phyloP scores from a whole-genome alignment of 163 green algal genomes.

The Chlamydomonas reinhardtii region DNA sequence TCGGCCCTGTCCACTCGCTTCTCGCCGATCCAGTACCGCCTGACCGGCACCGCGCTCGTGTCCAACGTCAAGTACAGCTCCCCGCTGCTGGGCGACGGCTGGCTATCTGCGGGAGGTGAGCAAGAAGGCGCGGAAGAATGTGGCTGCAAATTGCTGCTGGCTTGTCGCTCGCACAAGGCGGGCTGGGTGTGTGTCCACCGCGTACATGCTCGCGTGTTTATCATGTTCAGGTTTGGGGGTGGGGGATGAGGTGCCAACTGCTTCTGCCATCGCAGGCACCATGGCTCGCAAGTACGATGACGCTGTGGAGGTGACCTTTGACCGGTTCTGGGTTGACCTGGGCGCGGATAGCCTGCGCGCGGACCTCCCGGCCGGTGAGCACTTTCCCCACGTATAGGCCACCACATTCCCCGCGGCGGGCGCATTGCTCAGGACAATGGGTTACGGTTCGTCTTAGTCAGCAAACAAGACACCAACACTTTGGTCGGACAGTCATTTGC shows the following conservation, averaged over 20 bases:
- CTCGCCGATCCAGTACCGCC: conserved; percentile 54
- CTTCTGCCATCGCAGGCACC: conserved; percentile 9
- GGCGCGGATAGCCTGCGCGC: conserved; percentile 36
- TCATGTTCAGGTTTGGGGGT: too few relatives aligned
- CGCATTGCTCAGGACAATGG: too few relatives aligned
- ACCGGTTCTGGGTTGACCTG: conserved; percentile 52
- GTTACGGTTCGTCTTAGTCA: too few relatives aligned
- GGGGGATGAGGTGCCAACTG: too few relatives aligned
- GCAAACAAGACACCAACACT: too few relatives aligned
- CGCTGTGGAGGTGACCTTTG: conserved; percentile 44
- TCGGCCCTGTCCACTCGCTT: conserved; percentile 35
- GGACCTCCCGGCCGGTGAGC: conserved; percentile 22
- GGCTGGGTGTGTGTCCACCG: too few relatives aligned
- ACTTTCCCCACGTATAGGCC: too few relatives aligned
- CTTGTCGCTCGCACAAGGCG: too few relatives aligned
- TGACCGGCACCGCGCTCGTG: conserved; percentile 10
- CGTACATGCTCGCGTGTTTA: too few relatives aligned
- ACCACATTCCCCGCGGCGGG: too few relatives aligned
- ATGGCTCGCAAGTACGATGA: conserved; percentile 52
- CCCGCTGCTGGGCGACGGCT: conserved; percentile 46
- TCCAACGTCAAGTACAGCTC: conserved; percentile 54
- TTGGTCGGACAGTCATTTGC: too few relatives aligned
- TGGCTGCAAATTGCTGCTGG: too few relatives aligned
- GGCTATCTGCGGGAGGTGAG: conserved; percentile 54
- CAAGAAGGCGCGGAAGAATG: background rate